Evolutionary conservation across 2,329 filamentous ascomycete species (phyloP), one percentile per base, ranked within the genome.

Genomic region (Neonectria coccinea): DNA sequence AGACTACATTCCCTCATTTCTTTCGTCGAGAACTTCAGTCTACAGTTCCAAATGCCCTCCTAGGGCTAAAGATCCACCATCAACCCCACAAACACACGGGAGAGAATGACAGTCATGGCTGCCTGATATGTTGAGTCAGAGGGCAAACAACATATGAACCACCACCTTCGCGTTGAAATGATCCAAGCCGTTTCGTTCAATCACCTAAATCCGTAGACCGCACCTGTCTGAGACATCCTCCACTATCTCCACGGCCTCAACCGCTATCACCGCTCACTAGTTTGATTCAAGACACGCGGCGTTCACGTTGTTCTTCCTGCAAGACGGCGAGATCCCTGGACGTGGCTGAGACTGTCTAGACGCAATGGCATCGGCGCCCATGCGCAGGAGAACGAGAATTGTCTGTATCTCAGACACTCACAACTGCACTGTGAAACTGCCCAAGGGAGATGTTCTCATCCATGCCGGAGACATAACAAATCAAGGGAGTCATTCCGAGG

Each of bases 401-500:
- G 90, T 94, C 56, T 93, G 91, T 79, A 85, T 94, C 60, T 92
- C 91, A 4, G 92, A 94, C 78, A 94, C 91, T 2, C 91, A 94
- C 78, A 92, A 92, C 75, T 84, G 82, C 69, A 83, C 83, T 2
- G 82, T 86, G 70, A 89, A 87, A 70, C 83, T 93, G 1, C 91
- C 92, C 0, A 84, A 84, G 22, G 92, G 91, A 44, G 91, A 94
- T 74, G 86, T 94, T 9, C 82, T 94, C 36, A 89, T 94, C 54
- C 91, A 93, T 74, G 91, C 91, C 1, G 91, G 92, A 7, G 92
- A 94, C 74, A 78, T 94, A 69, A 92, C 91, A 4, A 93, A 93
- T 75, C 88, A 91, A 74, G 92, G 92, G 16, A 89, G 81, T 67
- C 81, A 81, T 67, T 81, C 80, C 7, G 87, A 89, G 79, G 84